phyloP scores from a whole-genome alignment of 2,329 filamentous ascomycete species.

The Colletotrichum sp. region DNA sequence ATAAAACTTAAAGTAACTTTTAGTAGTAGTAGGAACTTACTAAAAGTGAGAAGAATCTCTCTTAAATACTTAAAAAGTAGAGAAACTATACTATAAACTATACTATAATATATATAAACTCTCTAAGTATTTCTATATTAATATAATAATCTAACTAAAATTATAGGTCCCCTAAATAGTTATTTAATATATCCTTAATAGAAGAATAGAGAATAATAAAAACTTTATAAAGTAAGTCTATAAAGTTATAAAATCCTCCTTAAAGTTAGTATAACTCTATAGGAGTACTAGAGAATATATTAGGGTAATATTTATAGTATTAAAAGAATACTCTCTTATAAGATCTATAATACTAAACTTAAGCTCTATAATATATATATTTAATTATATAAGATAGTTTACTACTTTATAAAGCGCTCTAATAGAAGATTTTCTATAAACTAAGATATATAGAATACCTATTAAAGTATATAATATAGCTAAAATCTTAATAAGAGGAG shows the following conservation, averaged over 20 bases:
- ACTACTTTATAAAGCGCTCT: rapidly evolving
- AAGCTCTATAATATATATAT: background rate
- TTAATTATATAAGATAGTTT: background rate
- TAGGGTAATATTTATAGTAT: too few species aligned
- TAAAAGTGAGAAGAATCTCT: background rate
- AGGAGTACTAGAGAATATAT: too few species aligned
- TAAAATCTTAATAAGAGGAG: background rate
- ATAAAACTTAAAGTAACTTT: background rate
- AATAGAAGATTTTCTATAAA: rapidly evolving
- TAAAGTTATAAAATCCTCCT: too few species aligned
- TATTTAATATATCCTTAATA: too few species aligned
- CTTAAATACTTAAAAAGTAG: background rate
- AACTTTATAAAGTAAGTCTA: too few species aligned
- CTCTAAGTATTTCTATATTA: too few species aligned
- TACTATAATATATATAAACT: too few species aligned
- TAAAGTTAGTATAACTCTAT: too few species aligned
- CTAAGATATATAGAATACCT: background rate
- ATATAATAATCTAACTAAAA: too few species aligned
- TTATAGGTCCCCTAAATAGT: too few species aligned
- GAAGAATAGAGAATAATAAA: too few species aligned
- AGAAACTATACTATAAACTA: background rate
- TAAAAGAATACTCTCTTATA: too few species aligned
- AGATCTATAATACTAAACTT: background rate
- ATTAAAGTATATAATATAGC: background rate
- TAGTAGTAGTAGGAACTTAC: rapidly evolving